Evolutionary conservation across 345 rosid species (phyloP).

Genomic region (Tarenaya hassleriana): DNA sequence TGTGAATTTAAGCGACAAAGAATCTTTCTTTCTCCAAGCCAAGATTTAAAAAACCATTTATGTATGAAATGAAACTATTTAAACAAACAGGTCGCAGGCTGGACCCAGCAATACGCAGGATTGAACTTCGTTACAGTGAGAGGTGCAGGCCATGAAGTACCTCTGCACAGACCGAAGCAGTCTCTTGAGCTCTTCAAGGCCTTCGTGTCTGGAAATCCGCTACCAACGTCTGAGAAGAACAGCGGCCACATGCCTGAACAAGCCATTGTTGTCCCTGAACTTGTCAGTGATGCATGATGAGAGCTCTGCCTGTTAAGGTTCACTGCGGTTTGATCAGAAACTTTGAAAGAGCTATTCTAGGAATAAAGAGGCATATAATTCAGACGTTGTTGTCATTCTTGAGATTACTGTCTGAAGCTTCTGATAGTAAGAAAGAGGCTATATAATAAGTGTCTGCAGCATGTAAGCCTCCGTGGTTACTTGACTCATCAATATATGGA

Average conservation of each 20-base stretch:
- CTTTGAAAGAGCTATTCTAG: too few species aligned
- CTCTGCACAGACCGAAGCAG: conserved; percentile 72
- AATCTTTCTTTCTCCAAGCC: conserved; percentile 7
- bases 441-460: too few species aligned
- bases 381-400: too few species aligned
- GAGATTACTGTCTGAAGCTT: too few species aligned
- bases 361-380: too few species aligned
- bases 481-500: too few species aligned
- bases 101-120: conserved; percentile 83
- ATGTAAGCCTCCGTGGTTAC: too few species aligned
- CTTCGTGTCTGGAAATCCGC: conserved; percentile 58
- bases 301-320: too few species aligned
- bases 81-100: conserved; percentile 79
- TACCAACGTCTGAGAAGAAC: conserved; percentile 32
- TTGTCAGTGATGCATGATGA: conserved; percentile 23
- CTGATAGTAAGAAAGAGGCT: too few species aligned
- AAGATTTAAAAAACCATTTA: not conserved
- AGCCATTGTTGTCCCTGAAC: conserved; percentile 31
- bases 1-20: not conserved
- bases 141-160: conserved; percentile 95
- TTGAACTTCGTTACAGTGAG: conserved; percentile 76
- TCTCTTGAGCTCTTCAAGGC: conserved; percentile 69
- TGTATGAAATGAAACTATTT: not conserved
- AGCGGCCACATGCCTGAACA: conserved; percentile 16
- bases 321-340: too few species aligned